phyloP scores from a whole-genome alignment of 1,284 basidiomycete species.

The Mycosarcoma maydis region DNA sequence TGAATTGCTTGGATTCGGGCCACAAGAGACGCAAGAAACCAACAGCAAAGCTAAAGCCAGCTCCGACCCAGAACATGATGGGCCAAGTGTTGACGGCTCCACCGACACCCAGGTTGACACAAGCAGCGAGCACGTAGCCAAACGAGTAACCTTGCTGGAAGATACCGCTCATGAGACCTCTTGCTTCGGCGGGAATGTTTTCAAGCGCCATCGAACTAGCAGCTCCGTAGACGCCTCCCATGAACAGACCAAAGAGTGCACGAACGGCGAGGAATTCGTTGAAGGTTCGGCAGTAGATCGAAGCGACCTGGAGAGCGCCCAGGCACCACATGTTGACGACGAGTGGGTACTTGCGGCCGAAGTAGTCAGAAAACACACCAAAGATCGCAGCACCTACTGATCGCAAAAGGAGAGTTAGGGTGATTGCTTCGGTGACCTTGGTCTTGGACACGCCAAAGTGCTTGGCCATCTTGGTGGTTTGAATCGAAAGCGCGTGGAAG shows the following conservation, averaged over 20 bases:
- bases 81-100: slow-evolving; percentile 37
- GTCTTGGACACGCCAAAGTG: slow-evolving; percentile 49
- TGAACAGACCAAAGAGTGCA: slow-evolving; percentile 51
- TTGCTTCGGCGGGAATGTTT: slow-evolving; percentile 42
- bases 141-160: slow-evolving; percentile 54
- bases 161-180: slow-evolving; percentile 52
- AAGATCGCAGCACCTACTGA: slow-evolving; percentile 55
- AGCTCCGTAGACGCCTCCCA: slow-evolving; percentile 49
- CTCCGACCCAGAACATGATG: slow-evolving; percentile 56
- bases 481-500: slow-evolving; percentile 51
- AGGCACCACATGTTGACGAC: slow-evolving; percentile 50
- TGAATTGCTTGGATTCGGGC: slow-evolving; percentile 56
- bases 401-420: slow-evolving; percentile 46
- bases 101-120: slow-evolving; percentile 50
- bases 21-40: slow-evolving; percentile 43
- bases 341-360: slow-evolving; percentile 70
- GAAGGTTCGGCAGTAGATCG: slow-evolving; percentile 39
- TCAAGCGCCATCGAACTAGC: slow-evolving; percentile 42
- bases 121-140: slow-evolving; percentile 54
- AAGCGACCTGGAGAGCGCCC: slow-evolving; percentile 47
- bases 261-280: slow-evolving; percentile 51
- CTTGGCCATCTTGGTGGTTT: slow-evolving; percentile 45
- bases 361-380: slow-evolving; percentile 42
- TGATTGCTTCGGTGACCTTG: slow-evolving; percentile 46
- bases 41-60: slow-evolving; percentile 37